Base-by-base conservation (phyloP, 148 eudicot species). In the Rhododendron mucronatum region DNA sequence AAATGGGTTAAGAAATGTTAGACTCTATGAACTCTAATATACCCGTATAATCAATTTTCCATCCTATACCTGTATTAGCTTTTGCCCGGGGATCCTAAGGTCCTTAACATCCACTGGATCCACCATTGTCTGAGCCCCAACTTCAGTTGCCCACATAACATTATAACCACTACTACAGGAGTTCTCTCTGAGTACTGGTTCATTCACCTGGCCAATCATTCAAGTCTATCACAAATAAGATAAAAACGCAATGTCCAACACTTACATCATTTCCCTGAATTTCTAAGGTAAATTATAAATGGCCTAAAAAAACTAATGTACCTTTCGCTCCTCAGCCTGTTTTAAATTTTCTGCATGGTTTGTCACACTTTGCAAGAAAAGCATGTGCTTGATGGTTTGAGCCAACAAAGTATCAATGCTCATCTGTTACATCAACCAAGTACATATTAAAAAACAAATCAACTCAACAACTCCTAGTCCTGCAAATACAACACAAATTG, bases 31-130 rank as follows among this genome's bases (percentile, higher is more conserved):
- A 50, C 16, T 12, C 20, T 26, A 23, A 51, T 30, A 30, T 78
- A 77, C 53, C 28, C 35, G 16, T 80, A 28, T 8, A 59, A 82
- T 39, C 35, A 26, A 26, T 11, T 30, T 50, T 20, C 73, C 48
- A 12, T 51, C 21, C n/a, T 47, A 48, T 90, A 97, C 99, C 94
- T 95, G 92, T 81, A 97, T 93, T 79, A 91, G 95, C 94, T 95
- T 94, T 86, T 93, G 98, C 33, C 98, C 95, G 4, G 96, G 92
- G 69, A 83, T 86, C 83, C 90, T 85, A 81, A 97, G 95, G 90
- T 97, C 96, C 88, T 95, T 98, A 59, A 97, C 96, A 78, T 88
- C 80, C 35, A 95, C 90, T 1, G 98, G 98, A 84, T 95, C 95
- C 78, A 92, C 65, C 85, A 90, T 87, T 82, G 90, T 84, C 80